Evolutionary conservation across 2,329 filamentous ascomycete genomes (phyloP).

Genomic region (Lasiodiplodia sp.): DNA sequence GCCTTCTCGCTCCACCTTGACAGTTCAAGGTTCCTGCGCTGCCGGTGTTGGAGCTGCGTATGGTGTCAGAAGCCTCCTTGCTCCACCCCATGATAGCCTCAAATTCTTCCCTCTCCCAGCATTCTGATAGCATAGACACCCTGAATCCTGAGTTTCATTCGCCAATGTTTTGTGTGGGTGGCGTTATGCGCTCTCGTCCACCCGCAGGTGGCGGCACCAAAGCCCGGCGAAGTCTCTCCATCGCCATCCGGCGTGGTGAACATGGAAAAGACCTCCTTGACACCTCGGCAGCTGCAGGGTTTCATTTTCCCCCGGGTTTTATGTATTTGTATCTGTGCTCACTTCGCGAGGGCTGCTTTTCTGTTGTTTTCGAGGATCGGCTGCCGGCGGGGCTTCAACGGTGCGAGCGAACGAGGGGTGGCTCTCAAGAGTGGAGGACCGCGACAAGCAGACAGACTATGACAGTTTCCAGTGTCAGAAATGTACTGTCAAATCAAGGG

Average conservation of each 20-base stretch:
- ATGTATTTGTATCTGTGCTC: neutral
- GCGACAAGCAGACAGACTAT: neutral
- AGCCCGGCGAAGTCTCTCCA: neutral
- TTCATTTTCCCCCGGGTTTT: accelerated
- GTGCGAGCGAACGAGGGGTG: neutral
- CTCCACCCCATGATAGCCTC: too few relatives aligned
- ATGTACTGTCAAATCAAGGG: neutral
- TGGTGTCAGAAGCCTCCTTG: too few relatives aligned
- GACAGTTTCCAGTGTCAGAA: neutral
- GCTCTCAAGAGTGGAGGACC: neutral
- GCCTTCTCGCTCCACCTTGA: too few relatives aligned
- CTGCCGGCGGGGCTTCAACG: neutral
- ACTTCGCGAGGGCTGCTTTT: neutral
- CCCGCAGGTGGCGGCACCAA: neutral
- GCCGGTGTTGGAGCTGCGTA: too few relatives aligned
- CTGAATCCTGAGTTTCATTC: neutral
- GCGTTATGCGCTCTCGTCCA: neutral
- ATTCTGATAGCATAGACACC: neutral
- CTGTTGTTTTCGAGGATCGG: neutral
- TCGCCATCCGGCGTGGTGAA: neutral
- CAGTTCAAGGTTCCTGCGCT: too few relatives aligned
- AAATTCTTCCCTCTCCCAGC: neutral
- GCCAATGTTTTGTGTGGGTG: neutral
- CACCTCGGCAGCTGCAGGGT: accelerated
- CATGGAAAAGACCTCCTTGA: accelerated